Conservation (phyloP, 140 eudicot species). For the Flaveria floridana region DNA sequence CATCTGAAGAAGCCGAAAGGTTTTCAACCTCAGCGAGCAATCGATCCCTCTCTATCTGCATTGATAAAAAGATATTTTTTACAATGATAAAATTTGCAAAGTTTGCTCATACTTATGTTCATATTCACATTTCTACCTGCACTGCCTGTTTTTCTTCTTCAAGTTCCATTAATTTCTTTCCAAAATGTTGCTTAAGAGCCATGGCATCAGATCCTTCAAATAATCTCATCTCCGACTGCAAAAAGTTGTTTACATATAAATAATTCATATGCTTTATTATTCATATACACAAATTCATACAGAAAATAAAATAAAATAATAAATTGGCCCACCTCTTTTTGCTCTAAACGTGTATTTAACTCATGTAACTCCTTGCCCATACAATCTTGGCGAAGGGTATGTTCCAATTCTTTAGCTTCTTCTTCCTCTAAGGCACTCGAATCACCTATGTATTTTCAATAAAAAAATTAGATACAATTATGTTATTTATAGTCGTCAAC, state of each 20-base stretch:
- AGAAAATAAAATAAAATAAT: neutral
- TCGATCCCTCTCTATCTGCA: conserved; percentile 91
- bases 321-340: conserved; percentile 66
- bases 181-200: conserved; percentile 96
- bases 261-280: neutral
- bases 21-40: conserved; percentile 86
- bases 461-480: neutral
- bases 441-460: conserved; percentile 52
- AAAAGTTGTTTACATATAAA: conserved; percentile 9
- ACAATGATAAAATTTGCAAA: neutral
- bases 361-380: conserved; percentile 94
- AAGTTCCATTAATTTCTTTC: conserved; percentile 90
- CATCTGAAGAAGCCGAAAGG: conserved; percentile 75
- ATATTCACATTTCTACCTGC: conserved; percentile 51
- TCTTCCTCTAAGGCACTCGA: conserved; percentile 85
- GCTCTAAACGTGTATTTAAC: conserved; percentile 76
- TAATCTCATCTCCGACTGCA: conserved; percentile 92
- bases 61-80: conserved; percentile 6
- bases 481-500: neutral
- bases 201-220: conserved; percentile 72
- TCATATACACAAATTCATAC: neutral
- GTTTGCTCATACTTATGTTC: conserved; percentile 16
- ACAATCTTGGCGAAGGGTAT: conserved; percentile 77
- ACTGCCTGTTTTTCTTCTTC: conserved; percentile 93
- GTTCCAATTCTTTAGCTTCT: conserved; percentile 93